A percentile compares a stretch with the other conserved stretches of the same genome.
Evolutionary conservation across 345 rosid genomes (phyloP).

Genomic region (Gossypium longicalyx): DNA sequence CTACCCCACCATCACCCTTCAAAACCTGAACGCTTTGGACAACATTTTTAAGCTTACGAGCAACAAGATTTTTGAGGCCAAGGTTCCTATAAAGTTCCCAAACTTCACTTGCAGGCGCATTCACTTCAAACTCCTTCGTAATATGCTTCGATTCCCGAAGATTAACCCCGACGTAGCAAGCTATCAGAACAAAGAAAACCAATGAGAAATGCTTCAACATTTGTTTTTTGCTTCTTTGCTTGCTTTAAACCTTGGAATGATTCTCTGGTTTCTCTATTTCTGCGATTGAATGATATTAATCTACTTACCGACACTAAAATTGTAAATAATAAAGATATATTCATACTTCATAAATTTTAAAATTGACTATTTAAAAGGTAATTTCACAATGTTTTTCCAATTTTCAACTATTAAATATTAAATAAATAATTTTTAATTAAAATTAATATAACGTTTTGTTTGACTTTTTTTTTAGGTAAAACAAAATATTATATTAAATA

Average conservation of each 20-base stretch:
- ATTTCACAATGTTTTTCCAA: no score
- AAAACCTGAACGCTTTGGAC: neutral
- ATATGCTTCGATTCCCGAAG: neutral
- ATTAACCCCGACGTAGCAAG: neutral
- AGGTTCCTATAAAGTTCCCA: neutral
- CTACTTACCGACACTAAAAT: no score
- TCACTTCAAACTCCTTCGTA: neutral
- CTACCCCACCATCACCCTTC: neutral
- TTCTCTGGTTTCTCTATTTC: neutral
- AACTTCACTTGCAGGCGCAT: neutral
- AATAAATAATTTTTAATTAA: no score
- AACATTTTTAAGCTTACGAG: neutral
- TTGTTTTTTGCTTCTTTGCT: neutral
- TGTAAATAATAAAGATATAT: no score
- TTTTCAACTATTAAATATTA: no score
- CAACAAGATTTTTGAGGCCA: neutral
- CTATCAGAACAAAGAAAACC: neutral
- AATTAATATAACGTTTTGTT: no score
- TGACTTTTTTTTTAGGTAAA: no score
- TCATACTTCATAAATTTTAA: no score
- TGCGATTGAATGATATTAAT: neutral
- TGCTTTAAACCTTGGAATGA: neutral
- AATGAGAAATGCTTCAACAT: neutral
- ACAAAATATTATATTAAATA: no score
- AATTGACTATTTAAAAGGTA: no score